Conservation (phyloP, 257 asterid species). For the Oldenlandia corymbosa region DNA sequence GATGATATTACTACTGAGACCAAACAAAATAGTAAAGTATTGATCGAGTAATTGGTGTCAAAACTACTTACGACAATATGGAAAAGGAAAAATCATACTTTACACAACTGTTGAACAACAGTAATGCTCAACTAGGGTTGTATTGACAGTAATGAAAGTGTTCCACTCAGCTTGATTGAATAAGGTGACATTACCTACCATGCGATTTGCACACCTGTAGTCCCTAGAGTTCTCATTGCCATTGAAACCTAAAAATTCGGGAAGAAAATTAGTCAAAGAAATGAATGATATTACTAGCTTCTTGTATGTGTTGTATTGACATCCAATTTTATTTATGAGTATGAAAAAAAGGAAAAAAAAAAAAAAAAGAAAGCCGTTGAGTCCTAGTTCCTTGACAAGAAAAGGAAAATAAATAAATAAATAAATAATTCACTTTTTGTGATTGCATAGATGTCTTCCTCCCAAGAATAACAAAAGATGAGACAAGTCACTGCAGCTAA, state of each 20-base stretch:
- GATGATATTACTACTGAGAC: neutral
- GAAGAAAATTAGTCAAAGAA: neutral
- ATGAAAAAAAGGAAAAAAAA: too few species aligned
- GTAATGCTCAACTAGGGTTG: constrained; percentile 1
- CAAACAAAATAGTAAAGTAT: too few species aligned
- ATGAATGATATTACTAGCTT: neutral
- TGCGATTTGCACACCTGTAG: constrained; percentile 72
- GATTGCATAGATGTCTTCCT: too few species aligned
- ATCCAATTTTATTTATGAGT: neutral
- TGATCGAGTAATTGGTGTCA: too few species aligned
- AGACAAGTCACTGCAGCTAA: neutral
- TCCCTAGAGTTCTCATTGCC: constrained; percentile 89
- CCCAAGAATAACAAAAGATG: neutral
- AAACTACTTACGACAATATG: neutral
- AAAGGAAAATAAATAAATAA: neutral
- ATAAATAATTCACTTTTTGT: neutral
- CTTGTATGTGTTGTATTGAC: neutral
- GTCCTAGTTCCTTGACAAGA: too few species aligned
- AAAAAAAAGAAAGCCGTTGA: too few species aligned
- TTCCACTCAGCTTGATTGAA: neutral
- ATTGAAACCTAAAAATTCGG: constrained; percentile 66
- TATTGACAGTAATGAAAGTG: too few species aligned
- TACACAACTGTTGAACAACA: neutral
- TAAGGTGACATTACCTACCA: constrained; percentile 43
- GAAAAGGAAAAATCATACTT: neutral